Base-by-base conservation (phyloP, 2,329 filamentous ascomycete species). In the Trichoderma sp. region DNA sequence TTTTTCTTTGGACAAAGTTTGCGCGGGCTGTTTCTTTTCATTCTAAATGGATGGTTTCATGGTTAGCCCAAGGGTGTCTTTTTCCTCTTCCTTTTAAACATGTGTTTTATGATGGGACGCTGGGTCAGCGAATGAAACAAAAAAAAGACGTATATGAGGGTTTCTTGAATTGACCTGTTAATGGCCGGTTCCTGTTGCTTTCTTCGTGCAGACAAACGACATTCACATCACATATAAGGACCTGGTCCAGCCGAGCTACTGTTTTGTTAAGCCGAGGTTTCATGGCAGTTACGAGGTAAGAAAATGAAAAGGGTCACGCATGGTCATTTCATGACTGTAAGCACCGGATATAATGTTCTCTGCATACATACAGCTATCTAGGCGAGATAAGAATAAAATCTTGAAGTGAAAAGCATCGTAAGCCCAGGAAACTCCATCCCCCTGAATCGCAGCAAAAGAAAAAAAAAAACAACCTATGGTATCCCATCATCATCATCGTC, bases 351-450 rank as follows among this genome's bases (percentile, higher is more conserved):
- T 26, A 52, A 61, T 52, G 47, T 51, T 52, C 48, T 61, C 39
- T n/a, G 48, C 30, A 21, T 43, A 47, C 41, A 47, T 44, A 39
- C 19, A 65, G 47, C 41, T 63, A 63, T 63, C 58, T 63, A 63
- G 51, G 52, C 51, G 24, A 39, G 45, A 48, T 63, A 51, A 63
- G 30, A 43, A 56, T 17, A 61, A 57, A 19, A 63, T 51, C 2
- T 34, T 24, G 10, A 43, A 50, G 30, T 10, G 9, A 10, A 24
- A 45, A 55, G 12, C 50, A 63, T 54, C 60, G 19, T 54, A 19
- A 63, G 26, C 51, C 51, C 59, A 64, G 52, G 24, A 52, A 66
- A 63, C 64, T 66, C 64, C 60, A 30, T 44, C 44, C 19, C 45
- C 52, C 34, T 9, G 6, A 7, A 30, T 30, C 30, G 30, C 30